Base-by-base conservation (phyloP, 2,329 filamentous ascomycete genomes). In the Neopestalotiopsis rosae region DNA sequence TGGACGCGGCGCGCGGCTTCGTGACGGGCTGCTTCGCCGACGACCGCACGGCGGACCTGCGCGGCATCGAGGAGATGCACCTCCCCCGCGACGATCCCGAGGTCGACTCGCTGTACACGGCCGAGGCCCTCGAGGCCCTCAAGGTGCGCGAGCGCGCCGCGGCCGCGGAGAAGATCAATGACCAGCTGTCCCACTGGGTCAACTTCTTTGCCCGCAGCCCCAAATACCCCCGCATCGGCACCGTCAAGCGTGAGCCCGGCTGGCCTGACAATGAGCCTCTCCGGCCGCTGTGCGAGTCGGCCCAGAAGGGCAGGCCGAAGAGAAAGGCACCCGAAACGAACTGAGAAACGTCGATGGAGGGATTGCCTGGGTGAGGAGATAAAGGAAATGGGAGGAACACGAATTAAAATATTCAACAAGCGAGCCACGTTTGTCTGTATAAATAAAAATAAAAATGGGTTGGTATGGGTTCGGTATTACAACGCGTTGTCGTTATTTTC, bases 21-120 rank as follows among this genome's bases (percentile, higher is more conserved):
- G 90, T 99, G 10, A 98, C 96, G 2, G 94, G 94, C 20, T 99
- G 96, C 81, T 99, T 99, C 83, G 84, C 89, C 52, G 91, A 94
- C 72, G 96, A 99, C 84, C 85, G 91, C 40, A 96, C 91, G 1
- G 87, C 92, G 3, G 96, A 99, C 82, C 83, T 98, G 79, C 89
- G 93, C 70, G 96, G 96, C 61, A 91, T 94, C 4, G 96, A 98
- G 82, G 88, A 91, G 71, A 96, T 97, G 88, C 98, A 90, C 81
- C 78, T 95, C 9, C 90, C 90, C 1, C 74, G 89, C 42, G 89
- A 91, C 78, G 86, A 91, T 75, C 83, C 86, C 0, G 84, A 85
- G 67, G 86, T 92, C 32, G 92, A 95, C 79, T 75, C 77, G 45
- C 80, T 87, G 75, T 91, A 85, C 81, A 82, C 81, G 45, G 82